Conservation (phyloP, 495 filamentous ascomycete genomes). For the Letharia lupina region DNA sequence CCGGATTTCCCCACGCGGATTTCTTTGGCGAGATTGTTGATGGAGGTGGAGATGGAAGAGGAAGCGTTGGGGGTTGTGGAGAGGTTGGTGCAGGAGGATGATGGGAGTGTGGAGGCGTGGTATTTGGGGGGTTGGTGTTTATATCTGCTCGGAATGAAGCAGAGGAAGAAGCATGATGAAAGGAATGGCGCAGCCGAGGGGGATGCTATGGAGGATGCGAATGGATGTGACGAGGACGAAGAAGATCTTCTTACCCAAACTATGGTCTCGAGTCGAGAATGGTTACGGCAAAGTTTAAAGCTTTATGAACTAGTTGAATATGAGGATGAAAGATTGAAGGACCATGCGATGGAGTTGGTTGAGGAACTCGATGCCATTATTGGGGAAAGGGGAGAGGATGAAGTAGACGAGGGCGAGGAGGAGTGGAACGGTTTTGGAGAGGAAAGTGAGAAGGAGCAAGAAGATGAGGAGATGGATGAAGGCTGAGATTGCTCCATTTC, state of each 20-base stretch:
- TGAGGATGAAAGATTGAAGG: conserved; percentile 45
- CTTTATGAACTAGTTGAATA: conserved; percentile 42
- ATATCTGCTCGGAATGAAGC: conserved; percentile 66
- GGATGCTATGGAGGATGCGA: conserved; percentile 18
- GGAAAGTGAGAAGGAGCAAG: conserved; percentile 28
- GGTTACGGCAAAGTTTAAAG: conserved; percentile 44
- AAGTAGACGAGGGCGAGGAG: conserved; percentile 26
- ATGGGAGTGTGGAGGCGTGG: conserved; percentile 89
- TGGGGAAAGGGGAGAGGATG: conserved; percentile 35
- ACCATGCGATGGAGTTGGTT: conserved; percentile 50
- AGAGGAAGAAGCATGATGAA: conserved; percentile 17
- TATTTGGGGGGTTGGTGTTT: conserved; percentile 93
- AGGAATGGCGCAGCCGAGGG: conserved; percentile 18
- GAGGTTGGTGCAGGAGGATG: conserved; percentile 75
- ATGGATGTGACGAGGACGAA: conserved; percentile 24
- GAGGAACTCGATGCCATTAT: conserved; percentile 47
- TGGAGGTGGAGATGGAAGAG: conserved; percentile 81
- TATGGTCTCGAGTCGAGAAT: conserved; percentile 42
- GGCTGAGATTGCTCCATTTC: not conserved
- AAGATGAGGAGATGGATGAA: conserved; percentile 31
- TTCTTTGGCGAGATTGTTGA: conserved; percentile 71
- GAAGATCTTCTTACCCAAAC: conserved; percentile 32
- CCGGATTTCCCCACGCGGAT: conserved; percentile 80
- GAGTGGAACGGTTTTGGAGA: conserved; percentile 27
- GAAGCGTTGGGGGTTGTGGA: conserved; percentile 80